Evolutionary conservation across 2,329 filamentous ascomycete species (phyloP), one percentile per base, ranked within the genome.

Genomic region (Pyrenophora teres): DNA sequence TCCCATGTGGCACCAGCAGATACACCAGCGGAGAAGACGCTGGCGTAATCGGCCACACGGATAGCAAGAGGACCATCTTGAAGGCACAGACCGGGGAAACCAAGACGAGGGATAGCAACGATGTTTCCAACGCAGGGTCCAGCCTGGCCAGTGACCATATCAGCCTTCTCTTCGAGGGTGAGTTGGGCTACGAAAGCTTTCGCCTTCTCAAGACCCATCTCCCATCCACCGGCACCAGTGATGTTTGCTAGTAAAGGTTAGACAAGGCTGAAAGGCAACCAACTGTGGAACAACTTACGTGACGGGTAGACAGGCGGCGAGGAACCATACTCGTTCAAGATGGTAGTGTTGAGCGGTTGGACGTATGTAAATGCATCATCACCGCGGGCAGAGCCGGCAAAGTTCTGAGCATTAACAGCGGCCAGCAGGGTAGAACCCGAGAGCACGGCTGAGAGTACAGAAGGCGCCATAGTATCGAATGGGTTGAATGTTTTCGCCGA

Each of bases 81-180:
- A 6, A 77, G 64, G 50, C 75, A 77, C 12, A 76, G 65, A 38
- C 74, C 74, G 12, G 64, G 65, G 63, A 76, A 76, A 13, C 68
- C 68, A 13, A 77, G 62, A 27, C 74, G 65, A 27, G 68, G 64
- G 35, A 77, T 72, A 42, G 64, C 63, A 54, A 70, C 70, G 42
- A 73, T 73, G 59, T 74, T 69, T 6, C 87, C 65, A 27, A 87
- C 84, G 58, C 89, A 93, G 9, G 67, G 66, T 16, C 68, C 69
- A 27, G 62, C 60, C 86, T 62, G 60, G 38, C 69, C 69, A 18
- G 69, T 72, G 33, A 71, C 66, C 63, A 72, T 70, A 12, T 67
- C 64, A 9, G 68, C 61, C 57, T 72, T 71, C 52, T 72, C 69
- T 10, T 70, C 67, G 2, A 66, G 39, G 4, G 65, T 67, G 21